Evolutionary conservation across 2,329 filamentous ascomycete genomes (phyloP).

Genomic region (Aureobasidium sp.): DNA sequence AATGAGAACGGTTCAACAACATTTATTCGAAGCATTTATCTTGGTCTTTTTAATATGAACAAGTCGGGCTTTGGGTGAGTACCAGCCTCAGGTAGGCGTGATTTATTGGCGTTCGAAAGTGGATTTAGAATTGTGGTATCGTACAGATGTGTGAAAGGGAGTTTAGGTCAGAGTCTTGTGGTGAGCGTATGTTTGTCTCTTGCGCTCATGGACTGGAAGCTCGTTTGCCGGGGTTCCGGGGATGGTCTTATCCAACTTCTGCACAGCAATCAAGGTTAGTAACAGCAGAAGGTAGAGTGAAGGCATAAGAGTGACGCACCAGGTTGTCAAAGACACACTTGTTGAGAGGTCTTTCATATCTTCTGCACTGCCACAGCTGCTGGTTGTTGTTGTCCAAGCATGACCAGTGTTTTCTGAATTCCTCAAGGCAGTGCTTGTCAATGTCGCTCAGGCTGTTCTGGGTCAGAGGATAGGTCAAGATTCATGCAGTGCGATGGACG

Average conservation of each 20-base stretch:
- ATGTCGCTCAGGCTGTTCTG: constrained; percentile 74
- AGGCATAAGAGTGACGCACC: constrained; percentile 50
- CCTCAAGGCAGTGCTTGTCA: constrained; percentile 84
- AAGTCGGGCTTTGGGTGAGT: neutral
- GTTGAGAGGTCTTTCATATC: constrained; percentile 82
- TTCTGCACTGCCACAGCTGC: constrained; percentile 91
- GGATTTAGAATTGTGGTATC: constrained; percentile 14
- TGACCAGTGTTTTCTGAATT: constrained; percentile 91
- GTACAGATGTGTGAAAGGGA: constrained; percentile 14
- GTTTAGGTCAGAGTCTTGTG: constrained; percentile 15
- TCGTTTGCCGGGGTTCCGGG: constrained; percentile 44
- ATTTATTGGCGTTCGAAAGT: neutral
- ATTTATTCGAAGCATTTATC: neutral
- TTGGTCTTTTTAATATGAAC: neutral
- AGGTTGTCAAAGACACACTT: constrained; percentile 93
- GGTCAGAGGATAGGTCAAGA: neutral
- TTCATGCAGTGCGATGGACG: too few relatives aligned
- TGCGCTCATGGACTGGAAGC: constrained; percentile 43
- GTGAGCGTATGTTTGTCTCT: constrained; percentile 38
- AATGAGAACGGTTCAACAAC: neutral
- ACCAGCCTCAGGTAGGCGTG: neutral
- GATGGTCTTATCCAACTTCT: constrained; percentile 48
- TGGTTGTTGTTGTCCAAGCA: constrained; percentile 98
- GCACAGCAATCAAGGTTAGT: constrained; percentile 11
- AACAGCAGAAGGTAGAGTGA: neutral